phyloP scores from a whole-genome alignment of 2,329 filamentous ascomycete species.

The Albophoma yamanashiensis region DNA sequence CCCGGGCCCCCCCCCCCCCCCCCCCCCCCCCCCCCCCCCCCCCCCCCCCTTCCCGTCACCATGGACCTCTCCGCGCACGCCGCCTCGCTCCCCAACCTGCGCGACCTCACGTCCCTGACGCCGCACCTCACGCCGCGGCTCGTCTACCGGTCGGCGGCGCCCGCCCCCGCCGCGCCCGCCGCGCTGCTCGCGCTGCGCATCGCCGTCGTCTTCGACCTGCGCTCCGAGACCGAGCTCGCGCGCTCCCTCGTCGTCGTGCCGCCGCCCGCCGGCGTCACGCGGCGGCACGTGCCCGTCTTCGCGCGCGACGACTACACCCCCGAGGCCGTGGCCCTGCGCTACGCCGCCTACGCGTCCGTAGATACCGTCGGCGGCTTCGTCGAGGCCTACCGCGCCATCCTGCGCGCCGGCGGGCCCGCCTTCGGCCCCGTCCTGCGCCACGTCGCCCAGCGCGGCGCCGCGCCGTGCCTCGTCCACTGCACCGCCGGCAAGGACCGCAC shows the following conservation, averaged over 20 bases:
- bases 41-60: neutral
- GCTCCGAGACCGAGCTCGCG: conserved; percentile 50
- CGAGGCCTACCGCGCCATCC: conserved; percentile 51
- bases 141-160: conserved; percentile 61
- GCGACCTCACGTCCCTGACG: neutral
- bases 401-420: conserved; percentile 36
- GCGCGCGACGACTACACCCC: conserved; percentile 48
- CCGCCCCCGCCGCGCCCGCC: conserved; percentile 37
- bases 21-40: neutral
- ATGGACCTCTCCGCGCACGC: neutral
- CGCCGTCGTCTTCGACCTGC: conserved; percentile 56
- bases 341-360: conserved; percentile 43
- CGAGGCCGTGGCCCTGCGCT: conserved; percentile 50
- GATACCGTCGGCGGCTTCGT: conserved; percentile 49
- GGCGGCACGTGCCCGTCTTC: conserved; percentile 57
- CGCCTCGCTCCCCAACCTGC: neutral
- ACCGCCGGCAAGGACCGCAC: conserved; percentile 72
- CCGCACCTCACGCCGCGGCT: conserved; percentile 25
- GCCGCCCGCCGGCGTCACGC: conserved; percentile 14
- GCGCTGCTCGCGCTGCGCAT: conserved; percentile 48
- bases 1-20: neutral
- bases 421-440: conserved; percentile 47
- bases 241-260: conserved; percentile 11
- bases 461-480: conserved; percentile 58
- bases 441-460: conserved; percentile 20